Percentiles rank a stretch among this genome's conserved stretches.
Evolutionary conservation across 768 basidiomycete species (phyloP).

Genomic region (Solioccasus polychromus): DNA sequence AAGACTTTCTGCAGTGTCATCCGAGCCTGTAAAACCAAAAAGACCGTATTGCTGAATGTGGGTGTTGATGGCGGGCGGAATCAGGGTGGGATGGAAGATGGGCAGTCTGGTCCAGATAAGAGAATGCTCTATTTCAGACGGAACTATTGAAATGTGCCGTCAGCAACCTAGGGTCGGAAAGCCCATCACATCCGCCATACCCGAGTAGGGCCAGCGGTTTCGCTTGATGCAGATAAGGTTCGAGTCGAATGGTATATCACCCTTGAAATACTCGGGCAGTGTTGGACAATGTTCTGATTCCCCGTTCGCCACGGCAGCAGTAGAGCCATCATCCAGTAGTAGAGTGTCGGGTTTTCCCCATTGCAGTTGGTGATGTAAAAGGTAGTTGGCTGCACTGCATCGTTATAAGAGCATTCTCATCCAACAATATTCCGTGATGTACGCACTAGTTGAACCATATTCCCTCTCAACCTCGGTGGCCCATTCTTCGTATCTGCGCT

Average conservation of each 20-base stretch:
- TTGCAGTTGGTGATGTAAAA: constrained; percentile 63
- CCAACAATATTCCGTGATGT: too few relatives aligned
- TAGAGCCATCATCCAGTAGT: constrained; percentile 41
- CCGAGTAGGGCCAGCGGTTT: constrained; percentile 90
- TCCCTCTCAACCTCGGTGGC: constrained; percentile 46
- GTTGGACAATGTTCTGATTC: not conserved
- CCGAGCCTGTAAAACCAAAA: constrained; percentile 75
- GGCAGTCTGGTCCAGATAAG: constrained; percentile 78
- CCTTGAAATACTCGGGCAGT: constrained; percentile 66
- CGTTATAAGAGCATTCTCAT: not conserved
- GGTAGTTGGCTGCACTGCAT: constrained; percentile 56
- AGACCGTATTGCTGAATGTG: constrained; percentile 74
- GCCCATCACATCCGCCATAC: constrained; percentile 36
- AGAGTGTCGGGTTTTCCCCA: constrained; percentile 73
- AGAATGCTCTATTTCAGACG: constrained; percentile 67
- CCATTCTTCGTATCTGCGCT: constrained; percentile 66
- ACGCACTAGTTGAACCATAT: constrained; percentile 67
- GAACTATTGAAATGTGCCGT: constrained; percentile 41
- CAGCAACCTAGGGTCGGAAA: not conserved
- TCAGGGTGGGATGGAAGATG: constrained; percentile 59
- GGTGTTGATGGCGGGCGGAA: constrained; percentile 47
- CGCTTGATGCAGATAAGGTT: constrained; percentile 66
- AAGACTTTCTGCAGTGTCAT: constrained; percentile 55
- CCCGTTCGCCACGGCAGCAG: constrained; percentile 15
- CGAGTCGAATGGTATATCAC: constrained; percentile 47